A percentile compares a stretch with the other conserved stretches of the same genome.
These are phyloP conservation scores for Hypoxylon intermedium DNA, from an alignment of 495 filamentous ascomycete species.

Conservation along the genomic window DNA sequence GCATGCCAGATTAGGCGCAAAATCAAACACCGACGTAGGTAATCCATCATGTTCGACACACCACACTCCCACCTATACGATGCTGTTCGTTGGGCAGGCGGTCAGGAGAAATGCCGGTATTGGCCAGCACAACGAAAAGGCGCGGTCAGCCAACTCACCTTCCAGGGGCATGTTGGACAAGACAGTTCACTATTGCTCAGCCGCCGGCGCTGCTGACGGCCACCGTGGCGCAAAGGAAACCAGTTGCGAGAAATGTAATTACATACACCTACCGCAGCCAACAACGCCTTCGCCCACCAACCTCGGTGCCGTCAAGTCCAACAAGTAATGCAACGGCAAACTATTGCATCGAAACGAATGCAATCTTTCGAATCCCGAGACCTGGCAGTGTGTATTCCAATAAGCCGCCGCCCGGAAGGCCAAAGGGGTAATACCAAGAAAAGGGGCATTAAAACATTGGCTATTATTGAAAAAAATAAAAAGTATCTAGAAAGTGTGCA, in stretches of 20 bases:
- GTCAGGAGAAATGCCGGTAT: slow-evolving; percentile 42
- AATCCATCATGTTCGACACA: slow-evolving; percentile 15
- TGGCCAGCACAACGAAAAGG: slow-evolving; percentile 36
- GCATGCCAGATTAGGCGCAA: slow-evolving; percentile 32
- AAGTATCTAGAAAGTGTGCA: slow-evolving; percentile 7
- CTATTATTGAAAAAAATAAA: slow-evolving; percentile 20
- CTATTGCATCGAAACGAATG: slow-evolving; percentile 18
- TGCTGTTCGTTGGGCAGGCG: slow-evolving; percentile 30
- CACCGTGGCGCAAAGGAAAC: slow-evolving; percentile 34
- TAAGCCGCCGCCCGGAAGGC: slow-evolving; percentile 23
- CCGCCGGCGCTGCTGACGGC: slow-evolving; percentile 30
- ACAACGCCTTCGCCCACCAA: slow-evolving; percentile 25
- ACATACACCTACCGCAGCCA: slow-evolving; percentile 14
- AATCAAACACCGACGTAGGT: slow-evolving; percentile 40
- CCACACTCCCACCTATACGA: slow-evolving; percentile 36
- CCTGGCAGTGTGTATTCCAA: background rate
- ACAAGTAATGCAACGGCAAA: slow-evolving; percentile 18
- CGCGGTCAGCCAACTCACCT: slow-evolving; percentile 43
- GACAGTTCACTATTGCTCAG: slow-evolving; percentile 27
- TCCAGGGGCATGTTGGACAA: slow-evolving; percentile 14
- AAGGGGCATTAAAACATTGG: slow-evolving; percentile 21
- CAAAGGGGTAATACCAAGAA: slow-evolving; percentile 8
- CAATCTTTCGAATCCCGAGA: slow-evolving; percentile 18
- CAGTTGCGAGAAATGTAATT: slow-evolving; percentile 31
- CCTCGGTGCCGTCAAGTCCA: slow-evolving; percentile 10